Conservation (phyloP, 352 stramenopile genomes). For the Globisporangium apiculatum region DNA sequence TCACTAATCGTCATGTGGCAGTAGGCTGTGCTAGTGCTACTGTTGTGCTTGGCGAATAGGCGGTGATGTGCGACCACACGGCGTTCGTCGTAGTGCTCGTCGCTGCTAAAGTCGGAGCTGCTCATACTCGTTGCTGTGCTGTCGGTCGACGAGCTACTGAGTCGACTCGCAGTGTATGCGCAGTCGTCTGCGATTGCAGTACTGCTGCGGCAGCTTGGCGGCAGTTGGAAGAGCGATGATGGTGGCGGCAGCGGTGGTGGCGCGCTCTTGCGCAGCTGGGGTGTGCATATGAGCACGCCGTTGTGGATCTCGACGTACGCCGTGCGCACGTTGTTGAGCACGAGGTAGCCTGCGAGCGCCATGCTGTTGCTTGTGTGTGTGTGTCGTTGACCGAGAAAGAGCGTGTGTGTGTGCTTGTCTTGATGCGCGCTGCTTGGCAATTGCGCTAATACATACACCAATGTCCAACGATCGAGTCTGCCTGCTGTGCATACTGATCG, state of each 20-base stretch:
- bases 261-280: constrained; percentile 10
- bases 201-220: not conserved
- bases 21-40: constrained; percentile 1
- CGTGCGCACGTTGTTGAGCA: constrained; percentile 42
- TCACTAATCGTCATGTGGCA: constrained; percentile 19
- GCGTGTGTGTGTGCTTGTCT: no score
- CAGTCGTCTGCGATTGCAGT: not conserved
- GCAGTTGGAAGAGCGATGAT: not conserved
- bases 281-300: constrained; percentile 41
- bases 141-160: constrained; percentile 12
- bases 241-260: not conserved
- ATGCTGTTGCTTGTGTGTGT: constrained; percentile 16
- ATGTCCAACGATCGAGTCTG: no score
- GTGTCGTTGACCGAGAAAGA: no score
- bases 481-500: no score
- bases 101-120: constrained; percentile 1
- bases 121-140: constrained; percentile 13
- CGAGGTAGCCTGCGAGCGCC: constrained; percentile 60
- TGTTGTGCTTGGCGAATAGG: constrained; percentile 22
- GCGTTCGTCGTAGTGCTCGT: constrained; percentile 19
- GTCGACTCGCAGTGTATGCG: not conserved
- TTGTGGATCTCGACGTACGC: constrained; percentile 58
- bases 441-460: no score
- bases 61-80: constrained; percentile 28
- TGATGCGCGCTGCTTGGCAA: no score